Conservation (phyloP, 192 early-diverging fungal species). For the Entrophospora sp. region DNA sequence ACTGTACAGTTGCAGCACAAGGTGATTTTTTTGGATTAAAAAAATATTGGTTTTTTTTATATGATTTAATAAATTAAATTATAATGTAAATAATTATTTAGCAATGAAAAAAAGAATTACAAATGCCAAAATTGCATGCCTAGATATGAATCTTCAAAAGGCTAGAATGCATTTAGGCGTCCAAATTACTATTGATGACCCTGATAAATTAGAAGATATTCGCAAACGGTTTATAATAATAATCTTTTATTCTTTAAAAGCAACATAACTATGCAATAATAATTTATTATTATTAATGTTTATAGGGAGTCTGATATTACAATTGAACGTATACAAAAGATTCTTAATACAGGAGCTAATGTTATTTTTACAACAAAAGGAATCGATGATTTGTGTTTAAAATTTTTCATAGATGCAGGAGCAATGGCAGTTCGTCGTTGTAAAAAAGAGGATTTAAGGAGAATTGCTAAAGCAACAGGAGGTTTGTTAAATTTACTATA, state of each 20-base stretch:
- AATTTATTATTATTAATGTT: not conserved
- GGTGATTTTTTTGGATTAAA: not conserved
- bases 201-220: conserved; percentile 95
- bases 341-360: conserved; percentile 90
- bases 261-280: too few species aligned
- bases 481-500: too few species aligned
- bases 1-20: conserved; percentile 95
- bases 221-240: conserved; percentile 53
- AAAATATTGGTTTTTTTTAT: not conserved
- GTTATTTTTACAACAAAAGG: conserved; percentile 98
- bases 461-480: conserved; percentile 97
- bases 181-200: conserved; percentile 97
- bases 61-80: not conserved
- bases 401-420: conserved; percentile 96
- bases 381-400: conserved; percentile 97
- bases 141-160: conserved; percentile 99
- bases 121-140: conserved; percentile 90
- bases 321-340: conserved; percentile 90
- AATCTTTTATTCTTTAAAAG: too few species aligned
- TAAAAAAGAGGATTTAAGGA: conserved; percentile 93
- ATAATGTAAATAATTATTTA: not conserved
- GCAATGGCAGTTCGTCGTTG: conserved; percentile 94
- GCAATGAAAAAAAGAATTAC: conserved; percentile 85
- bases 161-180: conserved; percentile 97
- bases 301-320: conserved; percentile 91